Percentiles rank a stretch among this genome's conserved stretches.
Evolutionary conservation across 768 basidiomycete species (phyloP).

Genomic region (Collybia nuda): DNA sequence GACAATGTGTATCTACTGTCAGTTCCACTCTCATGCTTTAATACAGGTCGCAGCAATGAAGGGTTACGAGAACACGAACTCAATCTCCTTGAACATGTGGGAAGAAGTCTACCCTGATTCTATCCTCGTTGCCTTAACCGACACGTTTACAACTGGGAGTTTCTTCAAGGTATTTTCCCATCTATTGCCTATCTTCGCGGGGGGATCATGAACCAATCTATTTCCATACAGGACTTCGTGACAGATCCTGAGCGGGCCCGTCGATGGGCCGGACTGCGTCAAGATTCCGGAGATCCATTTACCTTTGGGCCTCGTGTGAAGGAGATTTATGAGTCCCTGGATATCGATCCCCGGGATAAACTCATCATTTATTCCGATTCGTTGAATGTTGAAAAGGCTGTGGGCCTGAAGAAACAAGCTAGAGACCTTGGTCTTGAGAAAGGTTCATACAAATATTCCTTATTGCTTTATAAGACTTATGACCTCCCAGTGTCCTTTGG

Average conservation of each 20-base stretch:
- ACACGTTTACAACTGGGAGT: constrained; percentile 87
- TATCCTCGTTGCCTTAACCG: constrained; percentile 81
- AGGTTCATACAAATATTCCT: constrained; percentile 34
- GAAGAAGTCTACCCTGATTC: constrained; percentile 65
- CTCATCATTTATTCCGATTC: constrained; percentile 84
- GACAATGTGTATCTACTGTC: constrained; percentile 15
- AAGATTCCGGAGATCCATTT: constrained; percentile 92
- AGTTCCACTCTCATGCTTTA: background rate
- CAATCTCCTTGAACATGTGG: constrained; percentile 81
- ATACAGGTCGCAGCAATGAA: constrained; percentile 77
- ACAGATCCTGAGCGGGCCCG: constrained; percentile 56
- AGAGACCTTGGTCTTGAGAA: constrained; percentile 67
- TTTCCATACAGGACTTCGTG: constrained; percentile 50
- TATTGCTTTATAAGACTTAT: constrained; percentile 2
- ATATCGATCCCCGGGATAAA: constrained; percentile 65
- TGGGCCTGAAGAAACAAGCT: constrained; percentile 70
- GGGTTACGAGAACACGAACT: constrained; percentile 80
- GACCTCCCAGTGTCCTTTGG: constrained; percentile 73
- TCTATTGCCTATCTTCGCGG: background rate
- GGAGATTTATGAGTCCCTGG: constrained; percentile 67
- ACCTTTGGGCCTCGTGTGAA: constrained; percentile 76
- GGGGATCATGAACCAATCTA: constrained; percentile 1
- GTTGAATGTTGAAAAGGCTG: constrained; percentile 67
- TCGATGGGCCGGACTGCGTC: constrained; percentile 82
- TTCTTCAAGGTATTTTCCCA: constrained; percentile 69